Percentiles rank a stretch among this genome's conserved stretches.
Evolutionary conservation across 306 rosid genomes (phyloP).

Genomic region (Trifolium fragiferum): DNA sequence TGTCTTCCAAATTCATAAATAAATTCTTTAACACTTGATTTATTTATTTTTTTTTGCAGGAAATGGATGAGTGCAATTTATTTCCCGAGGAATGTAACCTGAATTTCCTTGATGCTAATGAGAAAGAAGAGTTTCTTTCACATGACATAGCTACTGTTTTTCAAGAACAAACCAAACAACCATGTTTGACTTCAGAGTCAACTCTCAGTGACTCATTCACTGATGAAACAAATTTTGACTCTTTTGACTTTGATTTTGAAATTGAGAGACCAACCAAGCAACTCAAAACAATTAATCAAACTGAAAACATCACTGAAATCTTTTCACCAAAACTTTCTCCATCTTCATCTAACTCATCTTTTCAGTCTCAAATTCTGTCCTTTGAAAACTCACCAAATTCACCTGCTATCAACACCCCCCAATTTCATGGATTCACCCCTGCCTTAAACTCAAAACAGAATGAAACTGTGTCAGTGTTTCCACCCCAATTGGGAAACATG

Average conservation of each 20-base stretch:
- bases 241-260: slow-evolving; percentile 26
- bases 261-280: slow-evolving; percentile 40
- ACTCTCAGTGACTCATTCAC: slow-evolving; percentile 46
- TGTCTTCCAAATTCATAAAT: not conserved
- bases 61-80: slow-evolving; percentile 52
- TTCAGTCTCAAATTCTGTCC: slow-evolving; percentile 59
- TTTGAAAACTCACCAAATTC: slow-evolving; percentile 51
- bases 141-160: slow-evolving; percentile 48
- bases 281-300: slow-evolving; percentile 23
- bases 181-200: slow-evolving; percentile 52
- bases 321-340: slow-evolving; percentile 51
- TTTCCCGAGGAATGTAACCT: slow-evolving; percentile 42
- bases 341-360: slow-evolving; percentile 48
- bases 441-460: slow-evolving; percentile 42
- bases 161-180: slow-evolving; percentile 34
- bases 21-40: not conserved
- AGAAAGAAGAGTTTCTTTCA: slow-evolving; percentile 39
- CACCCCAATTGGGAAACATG: slow-evolving; percentile 33
- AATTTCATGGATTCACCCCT: slow-evolving; percentile 31
- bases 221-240: slow-evolving; percentile 44
- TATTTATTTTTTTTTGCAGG: slow-evolving; percentile 36
- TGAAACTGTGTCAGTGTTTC: slow-evolving; percentile 22
- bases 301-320: slow-evolving; percentile 21
- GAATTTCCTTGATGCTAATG: slow-evolving; percentile 45
- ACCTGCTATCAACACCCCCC: slow-evolving; percentile 29